Evolutionary conservation across 805 yeast species (phyloP).

Genomic region (Clavispora vitiphila): DNA sequence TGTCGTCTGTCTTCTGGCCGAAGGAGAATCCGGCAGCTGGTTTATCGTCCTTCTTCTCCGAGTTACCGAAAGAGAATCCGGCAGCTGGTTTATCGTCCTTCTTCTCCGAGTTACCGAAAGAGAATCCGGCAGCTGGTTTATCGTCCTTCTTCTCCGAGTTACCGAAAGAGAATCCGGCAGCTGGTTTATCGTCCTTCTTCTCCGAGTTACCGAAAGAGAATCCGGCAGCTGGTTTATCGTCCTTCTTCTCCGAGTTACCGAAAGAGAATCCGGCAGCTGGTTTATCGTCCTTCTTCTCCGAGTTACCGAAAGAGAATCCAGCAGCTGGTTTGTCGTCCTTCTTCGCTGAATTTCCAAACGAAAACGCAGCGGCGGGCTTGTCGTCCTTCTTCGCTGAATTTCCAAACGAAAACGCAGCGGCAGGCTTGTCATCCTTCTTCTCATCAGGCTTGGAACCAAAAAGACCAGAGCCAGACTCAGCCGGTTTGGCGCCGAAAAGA

Average conservation of each 20-base stretch:
- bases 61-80: conserved; percentile 4
- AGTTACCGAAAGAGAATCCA: conserved; percentile 20
- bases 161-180: conserved; percentile 1
- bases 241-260: conserved; percentile 6
- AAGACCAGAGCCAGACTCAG: conserved; percentile 2
- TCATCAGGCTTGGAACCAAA: conserved; percentile 3
- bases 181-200: conserved; percentile 18
- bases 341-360: conserved; percentile 8
- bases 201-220: conserved; percentile 20
- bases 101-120: conserved; percentile 17
- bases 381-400: conserved; percentile 19
- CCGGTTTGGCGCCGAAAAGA: conserved; percentile 10
- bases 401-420: conserved; percentile 20
- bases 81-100: conserved; percentile 10
- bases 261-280: conserved; percentile 6
- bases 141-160: conserved; percentile 6
- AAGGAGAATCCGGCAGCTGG: conserved; percentile 15
- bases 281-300: conserved; percentile 5
- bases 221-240: conserved; percentile 13
- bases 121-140: conserved; percentile 17
- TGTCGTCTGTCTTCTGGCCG: conserved; percentile 11
- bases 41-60: conserved; percentile 8
- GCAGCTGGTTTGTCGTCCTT: conserved; percentile 15
- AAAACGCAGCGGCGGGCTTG: conserved; percentile 5
- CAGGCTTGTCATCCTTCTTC: conserved; percentile 12